Conservation (phyloP, 306 rosid species). For the Trifolium repens region DNA sequence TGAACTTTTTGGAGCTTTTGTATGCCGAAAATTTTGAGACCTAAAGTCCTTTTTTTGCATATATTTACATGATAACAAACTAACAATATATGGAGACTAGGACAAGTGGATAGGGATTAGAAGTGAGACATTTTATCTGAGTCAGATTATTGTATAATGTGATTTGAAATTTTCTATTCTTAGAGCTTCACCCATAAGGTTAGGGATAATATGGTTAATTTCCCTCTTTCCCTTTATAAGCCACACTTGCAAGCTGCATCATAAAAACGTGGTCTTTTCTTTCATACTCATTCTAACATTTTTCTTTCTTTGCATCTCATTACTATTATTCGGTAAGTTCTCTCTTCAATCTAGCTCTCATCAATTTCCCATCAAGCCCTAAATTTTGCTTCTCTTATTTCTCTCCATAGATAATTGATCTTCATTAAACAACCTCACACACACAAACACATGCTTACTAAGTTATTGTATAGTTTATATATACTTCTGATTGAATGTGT, state of each 20-base stretch:
- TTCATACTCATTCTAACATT: background rate
- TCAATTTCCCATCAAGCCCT: background rate
- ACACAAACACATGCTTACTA: too few species aligned
- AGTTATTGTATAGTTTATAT: too few species aligned
- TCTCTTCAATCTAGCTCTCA: background rate
- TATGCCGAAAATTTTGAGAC: too few species aligned
- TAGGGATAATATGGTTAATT: conserved; percentile 25
- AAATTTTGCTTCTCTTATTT: background rate
- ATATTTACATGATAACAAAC: too few species aligned
- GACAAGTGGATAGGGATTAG: background rate
- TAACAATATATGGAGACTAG: background rate
- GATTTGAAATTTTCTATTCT: conserved; percentile 33
- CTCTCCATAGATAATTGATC: too few species aligned
- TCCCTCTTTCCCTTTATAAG: background rate
- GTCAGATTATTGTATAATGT: background rate
- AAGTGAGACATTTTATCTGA: background rate
- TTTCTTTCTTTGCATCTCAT: background rate
- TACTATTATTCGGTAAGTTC: background rate
- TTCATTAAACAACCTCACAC: too few species aligned
- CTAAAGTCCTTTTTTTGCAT: too few species aligned
- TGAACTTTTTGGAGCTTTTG: too few species aligned
- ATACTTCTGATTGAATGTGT: background rate
- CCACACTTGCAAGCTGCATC: background rate
- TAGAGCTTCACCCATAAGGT: conserved; percentile 34
- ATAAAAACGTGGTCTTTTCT: background rate